Conservation (phyloP, 495 filamentous ascomycete species). For the Chaetomium cochliodes region DNA sequence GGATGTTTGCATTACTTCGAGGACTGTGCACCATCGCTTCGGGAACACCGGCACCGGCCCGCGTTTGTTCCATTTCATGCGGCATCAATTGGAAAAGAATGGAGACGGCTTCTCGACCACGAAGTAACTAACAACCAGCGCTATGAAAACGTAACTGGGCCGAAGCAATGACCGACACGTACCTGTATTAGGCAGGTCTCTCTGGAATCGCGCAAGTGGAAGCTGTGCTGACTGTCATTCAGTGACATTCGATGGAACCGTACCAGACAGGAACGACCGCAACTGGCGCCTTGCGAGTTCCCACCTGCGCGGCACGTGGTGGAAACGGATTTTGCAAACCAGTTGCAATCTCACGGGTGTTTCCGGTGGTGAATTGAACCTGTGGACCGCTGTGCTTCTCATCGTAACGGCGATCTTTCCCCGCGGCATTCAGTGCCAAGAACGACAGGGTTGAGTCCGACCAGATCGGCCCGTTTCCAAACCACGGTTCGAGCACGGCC, state of each 20-base stretch:
- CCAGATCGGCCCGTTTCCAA: slow-evolving; percentile 24
- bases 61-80: too few species aligned
- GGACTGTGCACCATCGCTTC: background rate
- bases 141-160: too few species aligned
- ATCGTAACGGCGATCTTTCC: background rate
- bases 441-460: background rate
- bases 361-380: too few species aligned
- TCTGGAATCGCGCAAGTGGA: background rate
- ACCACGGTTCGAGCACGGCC: background rate
- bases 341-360: background rate
- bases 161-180: background rate
- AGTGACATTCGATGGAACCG: background rate
- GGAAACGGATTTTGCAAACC: background rate
- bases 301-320: background rate
- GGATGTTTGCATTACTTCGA: background rate
- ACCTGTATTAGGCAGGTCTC: background rate
- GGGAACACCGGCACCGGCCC: too few species aligned
- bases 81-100: too few species aligned
- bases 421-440: slow-evolving; percentile 2
- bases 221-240: background rate
- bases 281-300: background rate
- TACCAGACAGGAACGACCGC: background rate
- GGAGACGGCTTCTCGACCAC: too few species aligned
- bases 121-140: background rate
- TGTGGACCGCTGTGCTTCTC: background rate